These are phyloP conservation scores for Nicotiana rustica DNA, from an alignment of 305 asterid species.

Conservation along the genomic window DNA sequence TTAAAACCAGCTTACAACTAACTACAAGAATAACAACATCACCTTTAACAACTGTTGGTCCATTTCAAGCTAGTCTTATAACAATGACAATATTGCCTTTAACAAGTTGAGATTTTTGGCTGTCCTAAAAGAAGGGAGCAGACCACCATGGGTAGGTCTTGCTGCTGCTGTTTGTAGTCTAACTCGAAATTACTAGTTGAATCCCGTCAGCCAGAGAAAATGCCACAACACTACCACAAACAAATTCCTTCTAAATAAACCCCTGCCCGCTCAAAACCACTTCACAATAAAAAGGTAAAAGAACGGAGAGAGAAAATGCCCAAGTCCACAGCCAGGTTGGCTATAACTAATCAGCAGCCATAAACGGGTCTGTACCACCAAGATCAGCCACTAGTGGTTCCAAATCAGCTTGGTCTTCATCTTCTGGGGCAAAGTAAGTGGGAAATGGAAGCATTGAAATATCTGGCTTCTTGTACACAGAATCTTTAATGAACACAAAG, in stretches of 20 bases:
- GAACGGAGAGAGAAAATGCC: neutral
- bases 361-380: conserved; percentile 90
- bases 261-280: neutral
- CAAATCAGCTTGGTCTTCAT: conserved; percentile 60
- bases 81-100: neutral
- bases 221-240: neutral
- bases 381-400: conserved; percentile 78
- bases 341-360: conserved; percentile 64
- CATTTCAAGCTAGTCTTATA: neutral
- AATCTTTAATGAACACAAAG: conserved; percentile 86
- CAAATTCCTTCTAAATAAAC: neutral
- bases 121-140: conserved; percentile 70
- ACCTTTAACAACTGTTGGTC: neutral
- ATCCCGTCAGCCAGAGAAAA: neutral
- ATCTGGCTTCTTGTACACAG: conserved; percentile 80
- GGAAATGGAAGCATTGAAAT: conserved; percentile 80
- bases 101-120: conserved; percentile 42
- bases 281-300: conserved; percentile 8
- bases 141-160: conserved; percentile 98
- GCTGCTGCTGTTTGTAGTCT: conserved; percentile 69
- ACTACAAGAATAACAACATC: neutral
- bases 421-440: conserved; percentile 77
- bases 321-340: neutral
- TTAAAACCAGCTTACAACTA: no score
- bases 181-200: neutral